Percentiles rank a stretch among this genome's conserved stretches.
These are phyloP conservation scores for Globisporangium nodosum DNA, from an alignment of 352 stramenopile genomes.

Conservation along the genomic window DNA sequence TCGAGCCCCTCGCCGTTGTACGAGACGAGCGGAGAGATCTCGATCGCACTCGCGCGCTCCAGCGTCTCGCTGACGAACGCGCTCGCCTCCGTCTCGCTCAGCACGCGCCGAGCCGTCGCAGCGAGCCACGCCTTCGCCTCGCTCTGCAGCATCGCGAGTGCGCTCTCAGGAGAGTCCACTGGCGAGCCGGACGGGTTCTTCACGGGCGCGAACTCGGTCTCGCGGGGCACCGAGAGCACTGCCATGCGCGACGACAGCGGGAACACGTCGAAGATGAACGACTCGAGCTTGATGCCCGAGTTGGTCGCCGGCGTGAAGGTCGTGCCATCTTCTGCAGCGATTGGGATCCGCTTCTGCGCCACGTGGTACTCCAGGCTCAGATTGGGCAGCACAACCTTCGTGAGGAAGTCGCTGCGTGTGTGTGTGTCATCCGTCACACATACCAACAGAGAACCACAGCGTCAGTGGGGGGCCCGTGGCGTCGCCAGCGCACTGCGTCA, in stretches of 20 bases:
- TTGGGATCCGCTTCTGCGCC: slow-evolving; percentile 97
- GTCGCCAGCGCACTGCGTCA: not conserved
- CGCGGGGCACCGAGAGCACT: slow-evolving; percentile 89
- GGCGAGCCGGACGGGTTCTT: slow-evolving; percentile 84
- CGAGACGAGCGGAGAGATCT: slow-evolving; percentile 86
- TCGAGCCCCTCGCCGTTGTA: slow-evolving; percentile 84
- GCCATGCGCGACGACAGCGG: slow-evolving; percentile 91
- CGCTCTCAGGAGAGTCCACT: slow-evolving; percentile 84
- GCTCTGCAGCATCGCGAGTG: slow-evolving; percentile 60
- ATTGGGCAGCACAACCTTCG: slow-evolving; percentile 83
- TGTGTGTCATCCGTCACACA: not conserved
- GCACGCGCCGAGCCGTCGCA: slow-evolving; percentile 28
- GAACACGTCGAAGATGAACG: slow-evolving; percentile 99
- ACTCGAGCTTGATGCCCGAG: slow-evolving; percentile 98
- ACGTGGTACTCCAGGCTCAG: slow-evolving; percentile 92
- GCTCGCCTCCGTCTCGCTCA: slow-evolving; percentile 19
- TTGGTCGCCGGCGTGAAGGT: slow-evolving; percentile 81
- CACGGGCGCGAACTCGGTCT: slow-evolving; percentile 91
- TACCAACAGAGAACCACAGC: not conserved
- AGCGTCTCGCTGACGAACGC: slow-evolving; percentile 33
- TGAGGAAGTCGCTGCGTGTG: slow-evolving; percentile 52
- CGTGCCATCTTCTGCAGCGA: slow-evolving; percentile 71
- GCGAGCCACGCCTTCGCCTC: slow-evolving; percentile 67
- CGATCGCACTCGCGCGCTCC: slow-evolving; percentile 27
- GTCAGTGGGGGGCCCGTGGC: not conserved